phyloP scores from a whole-genome alignment of 2,329 filamentous ascomycete genomes.

The Aspergillus texensis region DNA sequence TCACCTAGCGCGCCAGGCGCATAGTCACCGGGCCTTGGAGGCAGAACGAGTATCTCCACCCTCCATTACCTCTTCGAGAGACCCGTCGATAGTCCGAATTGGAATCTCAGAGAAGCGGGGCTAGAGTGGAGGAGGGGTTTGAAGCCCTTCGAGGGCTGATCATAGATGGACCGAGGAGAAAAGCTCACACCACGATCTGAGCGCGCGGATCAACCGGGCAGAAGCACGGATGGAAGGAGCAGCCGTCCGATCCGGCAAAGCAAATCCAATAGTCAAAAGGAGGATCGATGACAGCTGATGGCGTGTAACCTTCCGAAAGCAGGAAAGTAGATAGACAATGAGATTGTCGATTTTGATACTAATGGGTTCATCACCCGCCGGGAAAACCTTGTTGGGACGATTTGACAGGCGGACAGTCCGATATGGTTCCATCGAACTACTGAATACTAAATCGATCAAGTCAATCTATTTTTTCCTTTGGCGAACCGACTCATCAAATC shows the following conservation, averaged over 20 bases:
- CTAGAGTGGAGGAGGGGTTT: neutral
- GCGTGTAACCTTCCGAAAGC: constrained; percentile 16
- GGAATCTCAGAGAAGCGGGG: neutral
- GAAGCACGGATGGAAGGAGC: neutral
- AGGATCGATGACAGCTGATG: constrained; percentile 11
- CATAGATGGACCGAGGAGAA: neutral
- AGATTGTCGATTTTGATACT: neutral
- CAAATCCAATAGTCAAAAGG: constrained; percentile 1
- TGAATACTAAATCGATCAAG: neutral
- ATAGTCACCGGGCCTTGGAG: neutral
- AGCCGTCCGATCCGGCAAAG: constrained; percentile 1
- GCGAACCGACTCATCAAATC: too few relatives aligned
- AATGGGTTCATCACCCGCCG: neutral
- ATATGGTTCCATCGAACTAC: neutral
- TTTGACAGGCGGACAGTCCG: constrained; percentile 7
- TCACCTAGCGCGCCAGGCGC: neutral
- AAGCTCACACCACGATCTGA: neutral
- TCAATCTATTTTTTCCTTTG: neutral
- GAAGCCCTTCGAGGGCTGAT: neutral
- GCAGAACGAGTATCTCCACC: neutral
- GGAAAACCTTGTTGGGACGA: neutral
- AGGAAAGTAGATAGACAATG: constrained; percentile 1
- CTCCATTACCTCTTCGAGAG: neutral
- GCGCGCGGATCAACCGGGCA: neutral
- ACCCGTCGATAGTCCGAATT: neutral